Evolutionary conservation across 139 green algal genomes (phyloP).

Genomic region (Micractinium sp.): DNA sequence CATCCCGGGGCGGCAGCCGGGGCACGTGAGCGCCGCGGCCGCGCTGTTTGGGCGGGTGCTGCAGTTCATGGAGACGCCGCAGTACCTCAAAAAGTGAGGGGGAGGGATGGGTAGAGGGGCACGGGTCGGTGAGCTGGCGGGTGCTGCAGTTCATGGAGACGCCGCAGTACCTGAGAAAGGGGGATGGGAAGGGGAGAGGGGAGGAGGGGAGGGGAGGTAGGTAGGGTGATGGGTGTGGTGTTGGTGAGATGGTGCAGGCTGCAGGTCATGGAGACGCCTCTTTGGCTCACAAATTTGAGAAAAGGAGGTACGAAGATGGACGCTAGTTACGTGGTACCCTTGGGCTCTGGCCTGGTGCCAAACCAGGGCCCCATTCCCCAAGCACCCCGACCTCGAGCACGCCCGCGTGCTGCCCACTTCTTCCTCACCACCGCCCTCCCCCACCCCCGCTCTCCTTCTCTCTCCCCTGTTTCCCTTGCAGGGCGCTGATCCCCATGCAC

Average conservation of each 20-base stretch:
- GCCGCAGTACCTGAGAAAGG: constrained; percentile 85
- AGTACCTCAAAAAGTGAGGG: constrained; percentile 79
- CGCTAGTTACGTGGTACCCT: too few relatives aligned
- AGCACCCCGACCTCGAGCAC: background rate
- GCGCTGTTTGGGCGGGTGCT: constrained; percentile 80
- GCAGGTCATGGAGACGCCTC: background rate
- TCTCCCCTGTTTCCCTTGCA: background rate
- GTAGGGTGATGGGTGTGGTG: too few relatives aligned
- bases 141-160: constrained; percentile 90
- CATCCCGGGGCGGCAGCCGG: constrained; percentile 4
- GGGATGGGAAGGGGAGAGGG: too few relatives aligned
- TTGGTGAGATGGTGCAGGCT: background rate
- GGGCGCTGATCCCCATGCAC: constrained; percentile 72
- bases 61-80: constrained; percentile 90
- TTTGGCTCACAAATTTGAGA: too few relatives aligned
- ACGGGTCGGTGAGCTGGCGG: too few relatives aligned
- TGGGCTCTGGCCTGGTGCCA: too few relatives aligned
- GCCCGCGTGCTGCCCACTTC: background rate
- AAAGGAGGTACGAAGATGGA: too few relatives aligned
- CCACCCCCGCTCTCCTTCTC: background rate
- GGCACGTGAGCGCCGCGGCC: constrained; percentile 52
- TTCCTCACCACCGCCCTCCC: background rate
- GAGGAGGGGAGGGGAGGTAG: too few relatives aligned
- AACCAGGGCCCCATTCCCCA: background rate
- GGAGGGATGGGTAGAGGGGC: too few relatives aligned